Evolutionary conservation across 495 filamentous ascomycete genomes (phyloP).

Genomic region (Podospora pseudoanserina): DNA sequence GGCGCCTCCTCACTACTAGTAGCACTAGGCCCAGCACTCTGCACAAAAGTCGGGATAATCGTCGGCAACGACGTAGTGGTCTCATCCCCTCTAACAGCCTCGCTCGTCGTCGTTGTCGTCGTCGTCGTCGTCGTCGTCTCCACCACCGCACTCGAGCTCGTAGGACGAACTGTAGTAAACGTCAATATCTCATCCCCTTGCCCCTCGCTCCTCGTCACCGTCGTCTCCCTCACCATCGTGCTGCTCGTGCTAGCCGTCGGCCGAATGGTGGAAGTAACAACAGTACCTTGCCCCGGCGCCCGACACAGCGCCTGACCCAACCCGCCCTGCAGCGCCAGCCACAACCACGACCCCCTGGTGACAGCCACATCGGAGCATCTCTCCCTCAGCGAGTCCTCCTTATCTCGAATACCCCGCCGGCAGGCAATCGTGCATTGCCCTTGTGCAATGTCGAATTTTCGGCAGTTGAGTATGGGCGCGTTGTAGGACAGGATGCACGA

Average conservation of each 20-base stretch:
- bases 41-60: slow-evolving; percentile 10
- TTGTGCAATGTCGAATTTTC: slow-evolving; percentile 32
- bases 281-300: slow-evolving; percentile 13
- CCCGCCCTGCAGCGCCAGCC: slow-evolving; percentile 33
- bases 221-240: not conserved
- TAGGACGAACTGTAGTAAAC: slow-evolving; percentile 16
- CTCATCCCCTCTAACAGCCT: slow-evolving; percentile 11
- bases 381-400: slow-evolving; percentile 24
- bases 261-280: slow-evolving; percentile 7
- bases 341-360: slow-evolving; percentile 31
- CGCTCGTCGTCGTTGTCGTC: not conserved
- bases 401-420: slow-evolving; percentile 28
- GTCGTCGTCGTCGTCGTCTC: slow-evolving; percentile 9
- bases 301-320: slow-evolving; percentile 36
- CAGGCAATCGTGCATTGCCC: slow-evolving; percentile 38
- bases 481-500: slow-evolving; percentile 41
- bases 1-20: not conserved
- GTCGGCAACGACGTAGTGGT: slow-evolving; percentile 4
- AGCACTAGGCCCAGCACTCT: slow-evolving; percentile 1
- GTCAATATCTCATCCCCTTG: slow-evolving; percentile 7
- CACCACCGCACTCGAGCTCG: slow-evolving; percentile 20
- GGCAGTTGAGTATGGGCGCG: slow-evolving; percentile 32
- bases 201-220: not conserved
- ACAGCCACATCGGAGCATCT: slow-evolving; percentile 33
- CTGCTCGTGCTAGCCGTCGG: slow-evolving; percentile 5